Evolutionary conservation across 805 yeast genomes (phyloP), one percentile per base, ranked within the genome.

Genomic region (Candida chauliodis): DNA sequence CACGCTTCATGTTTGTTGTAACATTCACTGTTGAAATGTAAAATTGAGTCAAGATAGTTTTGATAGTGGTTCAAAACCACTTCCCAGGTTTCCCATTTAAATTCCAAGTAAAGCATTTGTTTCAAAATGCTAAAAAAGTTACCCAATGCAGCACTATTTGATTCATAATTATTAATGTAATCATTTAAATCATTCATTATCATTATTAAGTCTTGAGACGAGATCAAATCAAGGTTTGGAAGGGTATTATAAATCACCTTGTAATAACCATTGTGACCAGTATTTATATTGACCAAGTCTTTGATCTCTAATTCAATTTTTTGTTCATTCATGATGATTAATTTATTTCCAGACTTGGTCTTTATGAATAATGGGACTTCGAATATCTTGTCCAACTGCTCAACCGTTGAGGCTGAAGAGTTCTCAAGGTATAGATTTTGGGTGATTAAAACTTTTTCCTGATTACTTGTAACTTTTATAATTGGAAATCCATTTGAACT

Each of bases 401-500:
- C n/a, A n/a, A n/a, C n/a, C n/a, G n/a, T n/a, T n/a, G n/a, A n/a
- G n/a, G n/a, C n/a, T n/a, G n/a, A n/a, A n/a, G n/a, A n/a, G n/a
- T n/a, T n/a, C n/a, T n/a, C n/a, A n/a, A n/a, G n/a, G n/a, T n/a
- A n/a, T n/a, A n/a, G n/a, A 41, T 66, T 63, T 47, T 73, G 78
- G 27, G 55, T 65, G 16, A 73, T 41, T 2, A 21, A 14, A 23
- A 53, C 22, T 22, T 47, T 41, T 10, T 43, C 46, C 11, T 38
- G 10, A 24, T 16, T 8, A 8, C 17, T 18, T 3, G 16, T 4
- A n/a, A 31, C 40, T 14, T 14, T 45, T 5, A 82, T 49, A 2
- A 76, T 52, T 4, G 90, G 88, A 37, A 60, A 73, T 1, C 90
- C 89, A 0, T 81, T 69, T 10, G 70, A 56, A 49, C 76, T 69